A percentile compares a stretch with the other conserved stretches of the same genome.
phyloP scores from a whole-genome alignment of 2,329 filamentous ascomycete genomes.

The Trichoderma sp. region DNA sequence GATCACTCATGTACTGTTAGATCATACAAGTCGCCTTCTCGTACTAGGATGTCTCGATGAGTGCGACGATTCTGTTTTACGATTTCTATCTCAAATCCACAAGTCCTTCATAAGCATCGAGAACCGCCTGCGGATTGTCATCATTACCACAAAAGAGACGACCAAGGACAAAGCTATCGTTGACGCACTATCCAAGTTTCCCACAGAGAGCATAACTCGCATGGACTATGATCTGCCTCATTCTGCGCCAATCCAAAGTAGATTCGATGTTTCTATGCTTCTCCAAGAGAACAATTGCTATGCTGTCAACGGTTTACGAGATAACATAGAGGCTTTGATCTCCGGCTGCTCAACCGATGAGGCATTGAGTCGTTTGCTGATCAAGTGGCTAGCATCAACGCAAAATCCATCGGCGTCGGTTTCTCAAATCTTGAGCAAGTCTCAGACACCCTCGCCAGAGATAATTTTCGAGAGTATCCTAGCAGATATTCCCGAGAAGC shows the following conservation, averaged over 20 bases:
- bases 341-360: not conserved
- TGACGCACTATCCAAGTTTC: not conserved
- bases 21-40: not conserved
- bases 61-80: not conserved
- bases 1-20: not conserved
- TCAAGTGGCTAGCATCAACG: not conserved
- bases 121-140: not conserved
- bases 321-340: not conserved
- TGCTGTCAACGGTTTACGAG: not conserved
- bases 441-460: not conserved
- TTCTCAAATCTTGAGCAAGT: not conserved
- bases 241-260: not conserved
- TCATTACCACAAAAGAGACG: not conserved
- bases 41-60: not conserved
- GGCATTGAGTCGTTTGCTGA: not conserved
- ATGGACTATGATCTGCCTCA: not conserved
- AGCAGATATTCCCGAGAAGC: not conserved
- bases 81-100: not conserved
- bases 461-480: not conserved
- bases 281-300: not conserved
- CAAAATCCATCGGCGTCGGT: not conserved
- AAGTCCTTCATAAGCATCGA: not conserved
- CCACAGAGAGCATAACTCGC: not conserved
- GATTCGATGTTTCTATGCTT: not conserved
- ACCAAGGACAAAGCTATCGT: not conserved